Percentiles rank a stretch among this genome's conserved stretches.
phyloP scores from a whole-genome alignment of 2,329 filamentous ascomycete genomes.

The Ophiostoma fasciatum region DNA sequence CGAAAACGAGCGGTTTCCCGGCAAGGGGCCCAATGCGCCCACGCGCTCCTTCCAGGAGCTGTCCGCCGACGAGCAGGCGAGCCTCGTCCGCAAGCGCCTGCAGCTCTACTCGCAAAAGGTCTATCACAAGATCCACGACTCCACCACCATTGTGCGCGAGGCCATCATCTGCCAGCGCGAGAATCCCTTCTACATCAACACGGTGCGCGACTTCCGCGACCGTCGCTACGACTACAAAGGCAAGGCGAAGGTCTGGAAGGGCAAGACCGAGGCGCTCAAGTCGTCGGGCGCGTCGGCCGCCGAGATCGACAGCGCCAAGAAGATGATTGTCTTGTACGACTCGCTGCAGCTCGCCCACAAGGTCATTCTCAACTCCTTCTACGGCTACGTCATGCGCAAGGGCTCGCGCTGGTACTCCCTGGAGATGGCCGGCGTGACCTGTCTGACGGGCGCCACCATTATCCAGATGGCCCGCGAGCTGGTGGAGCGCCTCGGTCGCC shows the following conservation, averaged over 20 bases:
- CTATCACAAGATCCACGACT: constrained; percentile 97
- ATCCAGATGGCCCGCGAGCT: constrained; percentile 92
- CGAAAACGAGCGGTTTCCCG: constrained; percentile 85
- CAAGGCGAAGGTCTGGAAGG: constrained; percentile 96
- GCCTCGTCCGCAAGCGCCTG: constrained; percentile 68
- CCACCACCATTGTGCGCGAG: constrained; percentile 80
- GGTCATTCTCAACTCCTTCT: constrained; percentile 98
- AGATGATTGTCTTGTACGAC: constrained; percentile 95
- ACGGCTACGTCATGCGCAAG: constrained; percentile 98
- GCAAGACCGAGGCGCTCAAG: constrained; percentile 80
- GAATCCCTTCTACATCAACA: constrained; percentile 97
- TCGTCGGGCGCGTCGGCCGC: constrained; percentile 57
- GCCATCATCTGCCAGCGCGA: constrained; percentile 97
- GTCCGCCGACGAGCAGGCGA: constrained; percentile 65
- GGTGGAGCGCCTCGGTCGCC: constrained; percentile 83
- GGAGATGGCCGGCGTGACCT: constrained; percentile 98
- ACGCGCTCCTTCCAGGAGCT: constrained; percentile 68
- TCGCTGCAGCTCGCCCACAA: constrained; percentile 95
- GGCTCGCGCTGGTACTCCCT: constrained; percentile 98
- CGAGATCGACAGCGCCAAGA: constrained; percentile 89
- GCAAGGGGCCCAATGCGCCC: constrained; percentile 56
- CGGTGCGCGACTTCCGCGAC: constrained; percentile 90
- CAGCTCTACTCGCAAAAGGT: constrained; percentile 96
- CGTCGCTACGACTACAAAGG: constrained; percentile 97
- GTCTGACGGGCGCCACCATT: constrained; percentile 87